phyloP scores from a whole-genome alignment of 2,329 filamentous ascomycete genomes.

The Coniochaeta sp. region DNA sequence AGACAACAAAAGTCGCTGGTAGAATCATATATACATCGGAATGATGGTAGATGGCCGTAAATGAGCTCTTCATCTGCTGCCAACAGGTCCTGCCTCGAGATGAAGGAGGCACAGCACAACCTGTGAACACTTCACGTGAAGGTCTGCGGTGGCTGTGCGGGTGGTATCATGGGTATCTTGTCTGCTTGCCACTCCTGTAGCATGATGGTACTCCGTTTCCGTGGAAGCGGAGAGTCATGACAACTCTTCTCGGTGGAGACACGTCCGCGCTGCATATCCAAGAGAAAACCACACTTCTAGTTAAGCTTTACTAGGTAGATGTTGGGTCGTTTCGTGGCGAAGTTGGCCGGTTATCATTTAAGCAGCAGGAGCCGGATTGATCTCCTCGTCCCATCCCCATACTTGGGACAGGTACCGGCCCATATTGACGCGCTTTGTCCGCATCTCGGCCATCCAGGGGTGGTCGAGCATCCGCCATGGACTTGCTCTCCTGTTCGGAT shows the following conservation, averaged over 20 bases:
- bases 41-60: not conserved
- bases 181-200: too few relatives aligned
- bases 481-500: constrained; percentile 75
- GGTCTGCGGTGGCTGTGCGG: not conserved
- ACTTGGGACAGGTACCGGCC: constrained; percentile 86
- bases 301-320: too few relatives aligned
- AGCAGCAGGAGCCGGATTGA: constrained; percentile 9
- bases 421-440: constrained; percentile 95
- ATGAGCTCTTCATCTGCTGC: not conserved
- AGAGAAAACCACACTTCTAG: too few relatives aligned
- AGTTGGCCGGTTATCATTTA: too few relatives aligned
- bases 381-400: constrained; percentile 85
- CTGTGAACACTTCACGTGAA: not conserved
- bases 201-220: not conserved
- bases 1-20: not conserved
- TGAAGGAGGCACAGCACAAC: not conserved
- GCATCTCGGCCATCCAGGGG: constrained; percentile 98
- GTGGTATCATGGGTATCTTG: not conserved
- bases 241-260: too few relatives aligned
- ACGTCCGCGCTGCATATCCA: too few relatives aligned
- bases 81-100: not conserved
- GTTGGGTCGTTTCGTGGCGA: too few relatives aligned
- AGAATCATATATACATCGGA: not conserved
- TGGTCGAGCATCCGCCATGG: constrained; percentile 99
- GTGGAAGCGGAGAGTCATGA: not conserved